These are phyloP conservation scores for Fusarium sp. DNA, from an alignment of 2,329 filamentous ascomycete species.

Conservation along the genomic window DNA sequence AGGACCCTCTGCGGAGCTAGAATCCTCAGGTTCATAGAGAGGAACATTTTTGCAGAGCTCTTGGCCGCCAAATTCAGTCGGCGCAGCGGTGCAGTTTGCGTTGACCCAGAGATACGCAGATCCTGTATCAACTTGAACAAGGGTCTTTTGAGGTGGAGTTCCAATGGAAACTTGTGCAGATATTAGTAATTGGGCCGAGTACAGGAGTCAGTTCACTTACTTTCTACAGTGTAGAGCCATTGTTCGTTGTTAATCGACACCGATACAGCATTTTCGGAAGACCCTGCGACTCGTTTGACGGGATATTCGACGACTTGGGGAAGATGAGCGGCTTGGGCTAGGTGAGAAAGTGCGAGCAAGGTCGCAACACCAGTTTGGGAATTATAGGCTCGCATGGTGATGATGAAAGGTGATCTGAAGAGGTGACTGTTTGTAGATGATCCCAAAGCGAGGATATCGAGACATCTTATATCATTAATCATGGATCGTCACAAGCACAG, in stretches of 20 bases:
- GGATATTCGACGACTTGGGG: not conserved
- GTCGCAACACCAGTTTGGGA: not conserved
- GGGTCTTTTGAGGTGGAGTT: slow-evolving; percentile 49
- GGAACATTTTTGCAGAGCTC: slow-evolving; percentile 36
- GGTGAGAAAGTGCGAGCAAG: not conserved
- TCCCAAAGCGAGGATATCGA: rapidly evolving
- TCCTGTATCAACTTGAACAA: slow-evolving; percentile 52
- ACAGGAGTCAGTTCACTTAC: not conserved
- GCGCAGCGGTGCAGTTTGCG: slow-evolving; percentile 47
- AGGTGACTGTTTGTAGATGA: not conserved
- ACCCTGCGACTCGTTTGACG: not conserved
- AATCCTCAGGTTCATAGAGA: slow-evolving; percentile 7
- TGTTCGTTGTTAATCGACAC: not conserved
- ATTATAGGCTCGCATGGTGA: not conserved
- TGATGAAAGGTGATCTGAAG: not conserved
- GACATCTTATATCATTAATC: not conserved
- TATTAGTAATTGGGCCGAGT: not conserved
- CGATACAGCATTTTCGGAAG: not conserved
- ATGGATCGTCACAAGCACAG: not conserved
- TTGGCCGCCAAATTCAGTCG: slow-evolving; percentile 16
- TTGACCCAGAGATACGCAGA: slow-evolving; percentile 55
- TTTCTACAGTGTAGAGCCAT: slow-evolving; percentile 11
- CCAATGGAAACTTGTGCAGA: slow-evolving; percentile 45
- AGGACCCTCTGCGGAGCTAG: slow-evolving; percentile 5
- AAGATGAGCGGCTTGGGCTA: not conserved